Evolutionary conservation across 163 green algal genomes (phyloP), one percentile per base, ranked within the genome.

Genomic region (Smithsoniella earleae): DNA sequence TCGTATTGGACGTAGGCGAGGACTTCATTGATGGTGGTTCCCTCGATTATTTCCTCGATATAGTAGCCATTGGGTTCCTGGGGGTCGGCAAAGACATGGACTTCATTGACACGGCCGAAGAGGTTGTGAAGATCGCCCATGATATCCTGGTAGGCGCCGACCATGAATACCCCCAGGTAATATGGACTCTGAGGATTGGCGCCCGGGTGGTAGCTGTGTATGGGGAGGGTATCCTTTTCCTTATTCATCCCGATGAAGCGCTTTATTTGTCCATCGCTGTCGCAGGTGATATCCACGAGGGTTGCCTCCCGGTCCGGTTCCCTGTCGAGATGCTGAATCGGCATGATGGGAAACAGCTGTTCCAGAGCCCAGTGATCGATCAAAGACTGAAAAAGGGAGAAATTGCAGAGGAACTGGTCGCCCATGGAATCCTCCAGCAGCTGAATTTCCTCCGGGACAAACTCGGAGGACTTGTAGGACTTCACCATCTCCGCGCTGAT

Each of bases 301-400:
- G 75, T 82, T 38, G 87, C 86, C 8, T 38, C 30, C 34, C 87
- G 78, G 2, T 46, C 66, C 18, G 86, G 87, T 66, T 83, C 63
- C 74, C 91, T 81, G 27, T 69, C 36, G 40, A 92, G 78, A 4
- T 82, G 73, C 20, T 82, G 64, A 34, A 91, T 77, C 44, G 86
- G 86, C 72, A 93, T 58, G 54, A 92, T 76, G 34, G 86, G 86
- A 77, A 91, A 91, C 3, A 92, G 40, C 85, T 91, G 86, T 10
- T 77, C 20, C 74, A 91, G 91, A 37, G 83, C 86, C 86, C 86
- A 91, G 54, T 75, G 77, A 77, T 91, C 86, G 8, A 82, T 66
- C 2, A 80, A 78, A 5, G 83, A 89, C 37, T 81, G 78, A 75
- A 91, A 91, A 6, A 91, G 75, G 80, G 78, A 64, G 31, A 31